Evolutionary conservation across 768 basidiomycete genomes (phyloP), one percentile per base, ranked within the genome.

Genomic region (Auriscalpium vulgare): DNA sequence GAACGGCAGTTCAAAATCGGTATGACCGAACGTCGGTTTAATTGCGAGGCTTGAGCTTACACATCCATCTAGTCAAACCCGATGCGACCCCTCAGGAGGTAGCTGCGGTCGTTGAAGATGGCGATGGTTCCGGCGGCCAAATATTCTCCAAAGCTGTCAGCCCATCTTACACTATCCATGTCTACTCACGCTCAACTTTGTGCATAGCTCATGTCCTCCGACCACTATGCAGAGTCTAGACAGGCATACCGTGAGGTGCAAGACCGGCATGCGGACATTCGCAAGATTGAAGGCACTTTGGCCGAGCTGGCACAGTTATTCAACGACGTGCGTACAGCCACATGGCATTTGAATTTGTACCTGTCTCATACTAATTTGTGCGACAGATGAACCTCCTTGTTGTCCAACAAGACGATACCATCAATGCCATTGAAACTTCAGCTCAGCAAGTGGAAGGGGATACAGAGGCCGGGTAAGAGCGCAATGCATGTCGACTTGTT

Each of bases 81-180:
- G 85, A 95, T 70, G 95, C 95, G 5, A 84, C 92, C 0, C 85
- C 85, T 2, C 91, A 95, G 54, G 95, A 97, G 71, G 75, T 97
- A 58, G 74, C 78, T 51, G 85, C 88, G 14, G 93, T 89, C n/a
- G 85, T 94, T 37, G 85, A 94, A 63, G 87, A 91, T 63, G 86
- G 89, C 47, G 79, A 78, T 51, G 86, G 85, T 50, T 79, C 81
- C 34, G 70, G 70, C 45, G 68, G 70, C 34, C 94, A 97, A 68
- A 87, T 97, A 53, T 97, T 97, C 75, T 85, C 86, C 57, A 91
- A 91, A 73, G 88, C 91, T 56, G 90, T 91, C 66, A 35, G 77
- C 65, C 29, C 29, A 29, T 7, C 7, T 29, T 29, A 29, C 29
- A 4, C 29, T 29, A 29, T 29, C 29, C 29, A 4, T 29, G 29